Conservation (phyloP, 805 yeast species). For the Monosporozyma aquatica region DNA sequence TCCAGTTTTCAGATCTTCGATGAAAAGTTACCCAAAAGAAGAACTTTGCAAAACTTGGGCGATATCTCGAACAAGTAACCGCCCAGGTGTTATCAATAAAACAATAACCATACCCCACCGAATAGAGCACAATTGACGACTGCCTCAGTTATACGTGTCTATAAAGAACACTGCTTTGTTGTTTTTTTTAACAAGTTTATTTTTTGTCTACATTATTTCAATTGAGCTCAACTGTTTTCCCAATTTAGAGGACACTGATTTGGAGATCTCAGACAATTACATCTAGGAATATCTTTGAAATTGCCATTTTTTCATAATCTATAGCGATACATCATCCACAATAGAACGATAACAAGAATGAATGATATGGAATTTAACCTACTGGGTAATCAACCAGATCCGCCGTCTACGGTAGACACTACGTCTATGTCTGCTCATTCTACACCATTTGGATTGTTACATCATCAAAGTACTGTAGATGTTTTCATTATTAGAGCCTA, state of each 20-base stretch:
- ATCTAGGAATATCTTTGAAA: too few species aligned
- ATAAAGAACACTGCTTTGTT: too few species aligned
- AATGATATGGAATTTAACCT: slow-evolving; percentile 1
- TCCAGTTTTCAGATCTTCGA: slow-evolving; percentile 2
- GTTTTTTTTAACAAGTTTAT: too few species aligned
- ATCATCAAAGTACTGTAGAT: slow-evolving; percentile 22
- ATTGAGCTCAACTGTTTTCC: too few species aligned
- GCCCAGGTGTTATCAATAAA: not conserved
- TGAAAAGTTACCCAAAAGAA: too few species aligned
- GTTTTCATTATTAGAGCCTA: slow-evolving; percentile 23
- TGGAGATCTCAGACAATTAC: too few species aligned
- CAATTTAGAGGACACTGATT: too few species aligned
- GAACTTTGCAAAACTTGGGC: too few species aligned
- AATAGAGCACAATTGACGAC: too few species aligned
- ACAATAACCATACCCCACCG: not conserved
- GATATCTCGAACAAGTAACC: not conserved
- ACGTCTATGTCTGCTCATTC: not conserved
- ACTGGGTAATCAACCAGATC: not conserved
- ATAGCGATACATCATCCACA: too few species aligned
- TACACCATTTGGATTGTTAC: slow-evolving; percentile 9
- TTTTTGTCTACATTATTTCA: too few species aligned
- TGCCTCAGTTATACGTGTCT: not conserved
- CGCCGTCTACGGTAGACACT: slow-evolving; percentile 1
- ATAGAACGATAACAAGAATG: not conserved
- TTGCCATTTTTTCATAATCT: too few species aligned